Percentiles rank a stretch among this genome's conserved stretches.
Conservation (phyloP, 495 filamentous ascomycete genomes). For the Penicillium silybi region DNA sequence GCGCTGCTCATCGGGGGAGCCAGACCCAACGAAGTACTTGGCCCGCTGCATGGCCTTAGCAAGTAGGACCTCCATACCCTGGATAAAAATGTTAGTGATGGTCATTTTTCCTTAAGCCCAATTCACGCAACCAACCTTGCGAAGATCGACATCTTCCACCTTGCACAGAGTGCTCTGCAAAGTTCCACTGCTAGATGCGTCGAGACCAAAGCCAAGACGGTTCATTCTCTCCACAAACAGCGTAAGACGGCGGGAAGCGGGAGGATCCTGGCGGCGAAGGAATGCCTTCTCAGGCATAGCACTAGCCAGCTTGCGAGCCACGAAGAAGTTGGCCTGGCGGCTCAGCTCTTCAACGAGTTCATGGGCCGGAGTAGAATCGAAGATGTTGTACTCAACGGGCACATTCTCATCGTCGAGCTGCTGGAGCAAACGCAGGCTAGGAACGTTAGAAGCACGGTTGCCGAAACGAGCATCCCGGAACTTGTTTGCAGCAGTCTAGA, state of each 20-base stretch:
- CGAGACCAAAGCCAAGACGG: conserved; percentile 81
- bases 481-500: conserved; percentile 70
- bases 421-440: conserved; percentile 81
- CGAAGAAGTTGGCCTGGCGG: conserved; percentile 83
- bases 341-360: conserved; percentile 93
- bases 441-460: conserved; percentile 69
- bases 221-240: conserved; percentile 92
- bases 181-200: conserved; percentile 81
- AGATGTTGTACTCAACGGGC: conserved; percentile 92
- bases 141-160: conserved; percentile 77
- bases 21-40: conserved; percentile 85
- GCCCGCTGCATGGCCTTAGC: conserved; percentile 93
- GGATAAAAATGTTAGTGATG: too few species aligned
- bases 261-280: conserved; percentile 78
- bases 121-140: conserved; percentile 48
- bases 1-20: conserved; percentile 65
- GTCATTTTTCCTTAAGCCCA: too few species aligned
- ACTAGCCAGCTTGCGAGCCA: conserved; percentile 76
- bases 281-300: conserved; percentile 89
- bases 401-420: conserved; percentile 98
- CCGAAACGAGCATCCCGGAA: conserved; percentile 84
- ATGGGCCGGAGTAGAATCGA: conserved; percentile 81
- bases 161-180: conserved; percentile 92
- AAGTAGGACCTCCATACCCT: conserved; percentile 90
- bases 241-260: conserved; percentile 82